Conservation (phyloP, 2,329 filamentous ascomycete species). For the Pestalotiopsis sp. region DNA sequence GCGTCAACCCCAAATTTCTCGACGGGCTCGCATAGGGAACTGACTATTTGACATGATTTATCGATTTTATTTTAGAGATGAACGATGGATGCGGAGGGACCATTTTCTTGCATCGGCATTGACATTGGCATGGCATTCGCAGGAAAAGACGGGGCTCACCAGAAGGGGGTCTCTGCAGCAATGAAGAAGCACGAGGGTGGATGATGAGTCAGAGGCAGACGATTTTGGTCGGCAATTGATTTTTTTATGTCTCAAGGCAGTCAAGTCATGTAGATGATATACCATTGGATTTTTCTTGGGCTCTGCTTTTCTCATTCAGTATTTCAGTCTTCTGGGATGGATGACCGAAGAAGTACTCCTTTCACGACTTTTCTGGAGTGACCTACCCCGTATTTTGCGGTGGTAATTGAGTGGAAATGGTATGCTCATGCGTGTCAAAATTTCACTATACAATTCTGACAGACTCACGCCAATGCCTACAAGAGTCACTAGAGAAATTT, state of each 20-base stretch:
- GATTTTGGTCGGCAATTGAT: neutral
- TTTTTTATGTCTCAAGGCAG: neutral
- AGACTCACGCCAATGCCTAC: too few relatives aligned
- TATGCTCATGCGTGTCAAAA: too few relatives aligned
- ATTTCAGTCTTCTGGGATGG: neutral
- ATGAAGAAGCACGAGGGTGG: neutral
- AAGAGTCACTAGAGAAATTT: too few relatives aligned
- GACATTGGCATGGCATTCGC: neutral
- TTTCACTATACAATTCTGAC: too few relatives aligned
- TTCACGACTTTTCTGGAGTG: too few relatives aligned
- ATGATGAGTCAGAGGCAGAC: neutral
- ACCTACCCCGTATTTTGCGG: too few relatives aligned
- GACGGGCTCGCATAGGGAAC: conserved; percentile 1
- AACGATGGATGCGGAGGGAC: neutral
- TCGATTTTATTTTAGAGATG: neutral
- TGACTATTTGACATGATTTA: neutral
- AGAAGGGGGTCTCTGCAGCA: neutral
- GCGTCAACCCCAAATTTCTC: conserved; percentile 6
- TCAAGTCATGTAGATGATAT: neutral
- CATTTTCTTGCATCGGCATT: neutral
- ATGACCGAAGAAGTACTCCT: neutral
- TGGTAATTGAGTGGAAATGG: too few relatives aligned
- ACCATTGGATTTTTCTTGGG: neutral
- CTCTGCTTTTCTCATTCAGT: neutral
- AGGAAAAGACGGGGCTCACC: neutral